Base-by-base conservation (phyloP, 805 yeast species). In the Monosporozyma yasuniensis region DNA sequence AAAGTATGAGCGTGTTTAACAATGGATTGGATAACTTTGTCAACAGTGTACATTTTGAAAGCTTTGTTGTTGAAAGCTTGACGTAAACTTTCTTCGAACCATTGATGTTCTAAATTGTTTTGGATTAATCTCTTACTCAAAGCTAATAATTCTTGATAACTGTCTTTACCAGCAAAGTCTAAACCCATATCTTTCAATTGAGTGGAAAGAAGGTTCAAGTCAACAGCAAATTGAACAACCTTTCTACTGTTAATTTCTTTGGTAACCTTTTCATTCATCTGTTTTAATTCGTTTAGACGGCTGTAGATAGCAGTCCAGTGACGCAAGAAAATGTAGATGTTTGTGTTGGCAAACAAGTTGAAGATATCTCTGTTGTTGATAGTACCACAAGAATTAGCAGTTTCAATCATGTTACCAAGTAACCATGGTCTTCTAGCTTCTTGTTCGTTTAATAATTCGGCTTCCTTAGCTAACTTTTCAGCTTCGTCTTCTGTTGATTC, bases 51-150 rank as follows among this genome's bases (percentile, higher is more conserved):
- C 50, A 93, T 70, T 65, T 88, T 88, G 72, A 86, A 93, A 0
- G 98, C 99, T 54, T 83, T 84, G 69, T 91, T 93, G 61, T 93
- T 79, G 71, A 86, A 93, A 0, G 95, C 96, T 72, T 91, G 97
- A 54, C 99, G 87, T 52, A 93, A 70, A 16, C 96, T 79, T 67
- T 93, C 99, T 71, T 93, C 99, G 66, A 86, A 95, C 84, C 89
- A 83, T 66, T 84, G 93, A 54, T 87, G 95, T 61, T 93, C 99
- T 46, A 93, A 70, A 35, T 88, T 93, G 27, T 96, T 96, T 56
- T 87, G 93, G 55, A 93, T 84, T 47, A 88, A 72, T 55, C 80
- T 78, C 56, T 80, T 87, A 51, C 95, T 79, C 50, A 93, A 73
- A 2, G 72, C 73, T 51, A 93, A 71, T n/a, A 88, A 77, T 66